Conservation (phyloP, 2,329 filamentous ascomycete species). For the Byssoonygena ceratinophila region DNA sequence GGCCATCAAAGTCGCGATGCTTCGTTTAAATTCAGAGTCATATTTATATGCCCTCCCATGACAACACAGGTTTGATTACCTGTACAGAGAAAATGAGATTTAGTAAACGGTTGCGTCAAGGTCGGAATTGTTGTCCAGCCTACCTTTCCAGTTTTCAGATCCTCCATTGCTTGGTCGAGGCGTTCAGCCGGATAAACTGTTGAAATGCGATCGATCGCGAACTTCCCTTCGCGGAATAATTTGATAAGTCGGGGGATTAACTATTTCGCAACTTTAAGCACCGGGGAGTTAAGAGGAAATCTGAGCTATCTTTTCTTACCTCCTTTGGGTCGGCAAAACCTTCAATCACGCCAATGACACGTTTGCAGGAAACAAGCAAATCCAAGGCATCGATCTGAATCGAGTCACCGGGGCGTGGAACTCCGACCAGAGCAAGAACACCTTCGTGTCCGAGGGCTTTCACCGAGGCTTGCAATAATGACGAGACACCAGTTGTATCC, state of each 20-base stretch:
- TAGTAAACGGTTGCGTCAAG: not conserved
- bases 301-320: not conserved
- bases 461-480: not conserved
- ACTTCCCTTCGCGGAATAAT: not conserved
- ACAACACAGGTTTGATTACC: constrained; percentile 3
- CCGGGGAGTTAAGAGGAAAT: not conserved
- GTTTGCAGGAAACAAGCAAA: not conserved
- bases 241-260: not conserved
- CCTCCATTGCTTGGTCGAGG: not conserved
- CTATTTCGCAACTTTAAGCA: not conserved
- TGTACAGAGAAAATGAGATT: not conserved
- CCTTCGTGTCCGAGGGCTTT: constrained; percentile 4
- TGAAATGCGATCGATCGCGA: not conserved
- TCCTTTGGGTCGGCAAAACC: constrained; percentile 5
- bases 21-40: not conserved
- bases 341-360: constrained; percentile 3
- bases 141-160: not conserved
- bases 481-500: not conserved
- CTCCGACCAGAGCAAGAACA: not conserved
- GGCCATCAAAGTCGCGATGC: no score
- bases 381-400: constrained; percentile 1
- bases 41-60: not conserved
- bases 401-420: not conserved
- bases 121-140: not conserved
- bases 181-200: not conserved